Evolutionary conservation across 306 rosid species (phyloP), one percentile per base, ranked within the genome.

Genomic region (Lathyrus tuberosus): DNA sequence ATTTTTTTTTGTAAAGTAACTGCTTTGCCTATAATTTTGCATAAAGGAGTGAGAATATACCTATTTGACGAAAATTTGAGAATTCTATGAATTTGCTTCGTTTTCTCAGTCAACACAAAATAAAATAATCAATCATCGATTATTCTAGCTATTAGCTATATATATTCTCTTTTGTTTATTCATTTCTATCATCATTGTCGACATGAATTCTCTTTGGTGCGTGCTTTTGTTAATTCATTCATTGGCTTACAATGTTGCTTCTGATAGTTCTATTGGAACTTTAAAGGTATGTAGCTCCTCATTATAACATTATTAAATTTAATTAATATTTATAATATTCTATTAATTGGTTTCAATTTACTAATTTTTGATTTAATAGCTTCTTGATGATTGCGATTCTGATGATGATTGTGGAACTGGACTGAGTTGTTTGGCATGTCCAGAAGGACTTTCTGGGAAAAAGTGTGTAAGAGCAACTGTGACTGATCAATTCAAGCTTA

Each of bases 401-500:
- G 83, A 85, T 79, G 86, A 76, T 76, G 97, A 88, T 69, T 93
- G 98, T 76, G 81, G 72, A 10, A 31, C 68, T 33, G 96, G 89
- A 2, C 71, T 85, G 15, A 77, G 78, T 28, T 93, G 98, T 76
- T 87, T 61, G 31, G 76, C 82, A 3, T 93, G 98, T 79, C 57
- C 80, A 15, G 18, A 68, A 38, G 88, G 60, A 0, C 87, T 82
- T 62, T 2, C 66, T 14, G 92, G 80, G 46, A 60, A 84, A 3
- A 86, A 83, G 78, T 93, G 98, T 81, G 86, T 93, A 10, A 82
- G 97, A 80, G 85, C 94, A 18, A 69, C 82, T 51, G 41, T 62
- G 22, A 88, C 97, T 16, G 70, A 93, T 78, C 96, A 85, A 65
- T 93, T 93, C 85, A 80, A 84, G 80, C 89, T 90, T 65, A 14